Evolutionary conservation across 345 rosid species (phyloP).

Genomic region (Eucalyptus marginata): DNA sequence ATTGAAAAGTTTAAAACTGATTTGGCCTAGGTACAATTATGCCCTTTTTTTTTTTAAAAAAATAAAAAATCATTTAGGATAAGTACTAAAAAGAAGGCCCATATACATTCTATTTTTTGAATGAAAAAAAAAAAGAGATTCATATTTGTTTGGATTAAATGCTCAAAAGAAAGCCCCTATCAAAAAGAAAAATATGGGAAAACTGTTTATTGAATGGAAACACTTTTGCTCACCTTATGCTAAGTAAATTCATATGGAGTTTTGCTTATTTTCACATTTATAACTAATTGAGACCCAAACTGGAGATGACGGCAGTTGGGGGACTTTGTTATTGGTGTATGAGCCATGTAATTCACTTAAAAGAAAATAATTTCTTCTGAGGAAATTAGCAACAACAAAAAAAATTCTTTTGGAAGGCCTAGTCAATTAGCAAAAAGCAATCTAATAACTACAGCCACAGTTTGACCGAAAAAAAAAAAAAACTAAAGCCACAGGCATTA

Average conservation of each 20-base stretch:
- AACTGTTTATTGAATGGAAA: too few species aligned
- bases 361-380: neutral
- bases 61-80: neutral
- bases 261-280: neutral
- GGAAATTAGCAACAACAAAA: neutral
- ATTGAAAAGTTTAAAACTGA: accelerated
- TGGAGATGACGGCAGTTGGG: neutral
- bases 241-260: too few species aligned
- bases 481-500: neutral
- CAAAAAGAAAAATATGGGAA: neutral
- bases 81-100: neutral
- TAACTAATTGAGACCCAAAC: neutral
- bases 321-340: neutral
- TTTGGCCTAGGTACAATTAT: too few species aligned
- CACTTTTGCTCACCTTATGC: neutral
- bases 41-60: too few species aligned
- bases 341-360: neutral
- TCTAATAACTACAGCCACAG: neutral
- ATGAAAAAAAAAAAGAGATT: too few species aligned
- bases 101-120: too few species aligned
- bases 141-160: neutral
- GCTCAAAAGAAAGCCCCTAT: neutral
- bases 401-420: neutral
- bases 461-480: too few species aligned
- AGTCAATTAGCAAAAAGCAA: neutral